Evolutionary conservation across 2,329 filamentous ascomycete genomes (phyloP), one percentile per base, ranked within the genome.

Genomic region (Fragosphaeria purpurea): DNA sequence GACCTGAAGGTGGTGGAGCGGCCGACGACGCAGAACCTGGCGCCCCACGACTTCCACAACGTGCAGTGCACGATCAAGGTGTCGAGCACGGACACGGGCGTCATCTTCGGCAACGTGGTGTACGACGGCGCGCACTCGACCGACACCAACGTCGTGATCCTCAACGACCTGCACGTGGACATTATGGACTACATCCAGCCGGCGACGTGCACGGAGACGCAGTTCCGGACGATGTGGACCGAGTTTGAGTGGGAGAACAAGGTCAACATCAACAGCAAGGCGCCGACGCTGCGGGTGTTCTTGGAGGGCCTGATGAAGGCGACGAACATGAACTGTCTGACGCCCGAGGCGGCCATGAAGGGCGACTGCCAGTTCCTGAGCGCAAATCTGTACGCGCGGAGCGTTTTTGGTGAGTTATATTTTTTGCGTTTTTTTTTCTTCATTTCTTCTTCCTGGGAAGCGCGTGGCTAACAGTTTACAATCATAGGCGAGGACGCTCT

Each of bases 211-310:
- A 93, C 88, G 5, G 93, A 98, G 74, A 96, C 91, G 9, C 89
- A 97, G 63, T 98, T 98, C 83, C 82, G 93, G 53, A 95, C 88
- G n/a, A 98, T 98, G 93, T 98, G 93, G 93, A 98, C 93, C 39
- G 93, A 98, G 65, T 98, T 98, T 59, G 93, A 98, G 67, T 98
- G 93, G 93, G 93, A 98, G 76, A 98, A 98, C 74, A 98, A 98
- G 79, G 91, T 98, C 68, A 98, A 98, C 72, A 97, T 98, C 72
- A 96, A 96, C 71, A 94, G 88, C 57, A 97, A 96, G 76, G 88
- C 88, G 58, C 95, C 91, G 74, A 85, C 81, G 33, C 75, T 98
- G 54, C 82, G 91, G 46, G 88, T 94, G 22, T 98, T 98, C 80
- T 72, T 98, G 57, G 85, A 88, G 59, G 85, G 95, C 65, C 74